Conservation (phyloP, 1,139 yeast genomes). For the Candida sojae region DNA sequence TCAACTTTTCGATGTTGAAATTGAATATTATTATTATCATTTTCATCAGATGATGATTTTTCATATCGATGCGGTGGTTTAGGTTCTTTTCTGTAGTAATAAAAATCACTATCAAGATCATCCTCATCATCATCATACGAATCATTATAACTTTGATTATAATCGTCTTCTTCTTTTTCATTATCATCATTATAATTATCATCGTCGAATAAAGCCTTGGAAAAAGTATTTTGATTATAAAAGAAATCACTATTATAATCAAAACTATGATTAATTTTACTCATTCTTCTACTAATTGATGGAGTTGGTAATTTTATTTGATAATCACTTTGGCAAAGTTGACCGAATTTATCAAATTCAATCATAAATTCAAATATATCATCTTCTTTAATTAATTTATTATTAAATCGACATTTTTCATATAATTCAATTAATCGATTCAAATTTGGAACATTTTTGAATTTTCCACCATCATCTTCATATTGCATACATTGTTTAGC, state of each 20-base stretch:
- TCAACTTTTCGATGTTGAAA: constrained; percentile 12
- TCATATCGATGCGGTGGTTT: neutral
- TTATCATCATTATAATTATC: constrained; percentile 9
- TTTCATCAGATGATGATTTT: constrained; percentile 1
- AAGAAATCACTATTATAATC: constrained; percentile 9
- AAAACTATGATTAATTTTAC: constrained; percentile 6
- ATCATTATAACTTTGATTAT: constrained; percentile 2
- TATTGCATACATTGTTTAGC: constrained; percentile 11
- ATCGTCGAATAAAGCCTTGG: constrained; percentile 7
- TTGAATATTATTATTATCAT: constrained; percentile 3
- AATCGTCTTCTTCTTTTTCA: constrained; percentile 3
- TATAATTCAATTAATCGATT: constrained; percentile 52
- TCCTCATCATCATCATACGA: constrained; percentile 2
- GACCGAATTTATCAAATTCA: constrained; percentile 25
- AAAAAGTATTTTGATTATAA: neutral
- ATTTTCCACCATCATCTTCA: constrained; percentile 6
- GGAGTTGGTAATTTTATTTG: constrained; percentile 12
- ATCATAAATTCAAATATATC: constrained; percentile 65
- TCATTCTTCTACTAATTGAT: constrained; percentile 6
- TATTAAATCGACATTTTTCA: constrained; percentile 71
- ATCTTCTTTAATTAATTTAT: constrained; percentile 55
- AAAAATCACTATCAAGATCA: neutral
- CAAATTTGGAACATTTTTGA: constrained; percentile 21
- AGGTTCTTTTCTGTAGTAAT: neutral
- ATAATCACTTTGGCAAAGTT: constrained; percentile 17